Evolutionary conservation across 108 stramenopile species (phyloP), one percentile per base, ranked within the genome.

Genomic region (Epipyxis sp.): DNA sequence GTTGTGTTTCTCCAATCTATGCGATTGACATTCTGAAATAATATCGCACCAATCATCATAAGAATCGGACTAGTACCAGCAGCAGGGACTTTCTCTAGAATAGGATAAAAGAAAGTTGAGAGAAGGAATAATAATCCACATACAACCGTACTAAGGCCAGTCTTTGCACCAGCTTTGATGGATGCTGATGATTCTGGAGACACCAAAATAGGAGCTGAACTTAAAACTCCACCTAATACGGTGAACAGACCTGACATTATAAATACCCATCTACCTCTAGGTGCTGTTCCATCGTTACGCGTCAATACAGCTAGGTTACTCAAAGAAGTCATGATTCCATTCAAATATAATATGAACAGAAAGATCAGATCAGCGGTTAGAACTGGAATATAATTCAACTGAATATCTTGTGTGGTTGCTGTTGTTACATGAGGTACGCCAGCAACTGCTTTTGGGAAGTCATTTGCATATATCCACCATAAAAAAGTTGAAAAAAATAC

Each of bases 391-490:
- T 65, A 32, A 32, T 3, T 35, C 34, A 32, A 43, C 6, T 27
- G 3, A 37, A 54, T 37, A 13, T 10, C 35, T 74, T 74, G 6
- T 6, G 34, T n/a, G 43, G 10, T 27, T 43, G 25, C 20, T 10
- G 13, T 16, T 3, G 3, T 6, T 27, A 74, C 35, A 13, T 39
- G 16, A 10, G 71, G 71, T 27, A 39, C 20, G 27, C 41, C 44
- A 29, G 71, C 71, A 57, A 74, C 34, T 32, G 6, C 37, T 3
- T 46, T 25, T 32, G 71, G 71, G 46, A 46, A 74, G 43, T 57
- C 50, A 25, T 74, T 74, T 37, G 40, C 71, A 74, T 74, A 74
- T 10, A 57, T 54, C 71, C 71, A 74, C 71, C 71, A 74, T 6
- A 74, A 13, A 6, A 74, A 29, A 6, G 71, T 30, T 43, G 42